Evolutionary conservation across 1,139 yeast species (phyloP).

Genomic region (Yamadazyma dendronema): DNA sequence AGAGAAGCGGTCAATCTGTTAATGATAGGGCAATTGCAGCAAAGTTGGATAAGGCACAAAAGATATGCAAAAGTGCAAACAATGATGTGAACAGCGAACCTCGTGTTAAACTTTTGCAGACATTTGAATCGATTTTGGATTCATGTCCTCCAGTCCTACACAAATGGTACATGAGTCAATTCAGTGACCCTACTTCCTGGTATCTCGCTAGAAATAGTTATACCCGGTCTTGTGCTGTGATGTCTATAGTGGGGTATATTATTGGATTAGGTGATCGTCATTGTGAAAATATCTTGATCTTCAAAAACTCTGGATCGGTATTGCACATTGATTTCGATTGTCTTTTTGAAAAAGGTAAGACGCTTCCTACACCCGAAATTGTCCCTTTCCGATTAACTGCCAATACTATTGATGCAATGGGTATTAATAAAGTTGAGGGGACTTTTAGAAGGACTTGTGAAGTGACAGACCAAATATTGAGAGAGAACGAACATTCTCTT

Average conservation of each 20-base stretch:
- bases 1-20: constrained; percentile 32
- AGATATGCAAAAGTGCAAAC: constrained; percentile 24
- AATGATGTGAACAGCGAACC: constrained; percentile 13
- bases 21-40: constrained; percentile 35
- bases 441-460: constrained; percentile 83
- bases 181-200: constrained; percentile 91
- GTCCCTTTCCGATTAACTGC: constrained; percentile 93
- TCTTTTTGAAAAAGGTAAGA: constrained; percentile 80
- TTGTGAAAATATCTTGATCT: constrained; percentile 82
- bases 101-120: constrained; percentile 18
- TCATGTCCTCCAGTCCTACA: constrained; percentile 74
- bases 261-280: constrained; percentile 94
- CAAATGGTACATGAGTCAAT: constrained; percentile 84
- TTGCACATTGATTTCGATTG: constrained; percentile 97
- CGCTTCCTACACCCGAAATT: constrained; percentile 77
- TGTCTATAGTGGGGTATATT: constrained; percentile 96
- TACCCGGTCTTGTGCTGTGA: constrained; percentile 84
- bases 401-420: constrained; percentile 88
- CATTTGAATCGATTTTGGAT: constrained; percentile 31
- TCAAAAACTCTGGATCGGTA: constrained; percentile 72
- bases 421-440: constrained; percentile 89
- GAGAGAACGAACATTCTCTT: constrained; percentile 81
- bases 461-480: constrained; percentile 69
- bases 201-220: constrained; percentile 72
- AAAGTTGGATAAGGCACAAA: constrained; percentile 41